phyloP scores from a whole-genome alignment of 129 eudicot genomes.

The Flaveria sonorensis region DNA sequence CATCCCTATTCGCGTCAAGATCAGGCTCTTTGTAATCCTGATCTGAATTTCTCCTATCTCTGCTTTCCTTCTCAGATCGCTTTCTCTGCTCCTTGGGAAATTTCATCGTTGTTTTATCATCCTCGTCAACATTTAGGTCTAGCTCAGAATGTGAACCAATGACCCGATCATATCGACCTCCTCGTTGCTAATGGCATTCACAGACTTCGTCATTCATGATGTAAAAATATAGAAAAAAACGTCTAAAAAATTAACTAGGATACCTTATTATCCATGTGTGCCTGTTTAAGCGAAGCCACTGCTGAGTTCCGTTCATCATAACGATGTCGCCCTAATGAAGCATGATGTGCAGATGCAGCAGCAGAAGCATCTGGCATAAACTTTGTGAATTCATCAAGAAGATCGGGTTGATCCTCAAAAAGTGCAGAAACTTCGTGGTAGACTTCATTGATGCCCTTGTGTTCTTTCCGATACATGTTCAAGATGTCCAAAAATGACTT shows the following conservation, averaged over 20 bases:
- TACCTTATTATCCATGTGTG: conserved; percentile 72
- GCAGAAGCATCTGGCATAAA: conserved; percentile 46
- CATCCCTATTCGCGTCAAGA: conserved; percentile 53
- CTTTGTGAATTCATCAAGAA: conserved; percentile 72
- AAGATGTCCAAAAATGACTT: conserved; percentile 85
- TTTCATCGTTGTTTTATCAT: conserved; percentile 55
- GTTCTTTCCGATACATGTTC: conserved; percentile 90
- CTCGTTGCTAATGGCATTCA: conserved; percentile 54
- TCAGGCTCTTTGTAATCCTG: conserved; percentile 72
- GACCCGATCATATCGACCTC: conserved; percentile 52
- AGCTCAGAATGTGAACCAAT: conserved; percentile 50
- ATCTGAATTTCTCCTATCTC: conserved; percentile 63
- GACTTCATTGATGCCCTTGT: conserved; percentile 76
- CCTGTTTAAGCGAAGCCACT: conserved; percentile 46
- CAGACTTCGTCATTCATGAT: not conserved
- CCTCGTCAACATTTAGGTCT: conserved; percentile 58
- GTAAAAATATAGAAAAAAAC: not conserved
- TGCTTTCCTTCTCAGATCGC: conserved; percentile 61
- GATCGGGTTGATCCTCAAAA: conserved; percentile 54
- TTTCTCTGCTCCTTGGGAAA: conserved; percentile 74
- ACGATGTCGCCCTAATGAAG: conserved; percentile 32
- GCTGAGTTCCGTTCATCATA: conserved; percentile 41
- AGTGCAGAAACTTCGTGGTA: conserved; percentile 65
- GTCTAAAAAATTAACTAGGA: not conserved
- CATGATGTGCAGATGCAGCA: conserved; percentile 51